A percentile compares a stretch with the other conserved stretches of the same genome.
Evolutionary conservation across 352 stramenopile genomes (phyloP).

Genomic region (Phytopythium kandeliae): DNA sequence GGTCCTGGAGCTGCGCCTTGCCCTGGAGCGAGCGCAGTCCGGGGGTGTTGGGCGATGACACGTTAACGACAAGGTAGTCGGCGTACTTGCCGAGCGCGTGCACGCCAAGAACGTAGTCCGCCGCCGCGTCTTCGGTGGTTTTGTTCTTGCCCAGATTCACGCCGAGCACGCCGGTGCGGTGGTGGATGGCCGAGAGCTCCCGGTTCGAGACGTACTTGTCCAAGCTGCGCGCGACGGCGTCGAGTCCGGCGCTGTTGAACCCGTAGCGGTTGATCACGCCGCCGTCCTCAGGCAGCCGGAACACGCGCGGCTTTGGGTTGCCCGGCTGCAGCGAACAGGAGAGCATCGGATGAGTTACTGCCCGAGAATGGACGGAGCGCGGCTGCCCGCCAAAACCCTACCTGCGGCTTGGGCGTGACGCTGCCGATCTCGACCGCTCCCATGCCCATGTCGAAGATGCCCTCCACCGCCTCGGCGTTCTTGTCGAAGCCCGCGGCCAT

Average conservation of each 20-base stretch:
- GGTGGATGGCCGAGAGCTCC: constrained; percentile 9
- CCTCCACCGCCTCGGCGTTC: constrained; percentile 90
- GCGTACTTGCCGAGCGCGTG: constrained; percentile 88
- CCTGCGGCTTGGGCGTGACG: constrained; percentile 93
- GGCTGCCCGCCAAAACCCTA: too few relatives aligned
- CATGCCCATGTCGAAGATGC: constrained; percentile 93
- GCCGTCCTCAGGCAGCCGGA: constrained; percentile 91
- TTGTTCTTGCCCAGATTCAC: constrained; percentile 99
- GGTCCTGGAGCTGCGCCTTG: constrained; percentile 73
- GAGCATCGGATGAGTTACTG: background rate
- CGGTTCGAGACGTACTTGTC: constrained; percentile 45
- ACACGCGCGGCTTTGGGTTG: constrained; percentile 96
- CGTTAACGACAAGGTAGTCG: constrained; percentile 98
- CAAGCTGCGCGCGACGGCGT: constrained; percentile 68
- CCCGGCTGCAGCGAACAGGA: constrained; percentile 39
- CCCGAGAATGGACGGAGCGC: too few relatives aligned
- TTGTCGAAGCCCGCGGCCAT: constrained; percentile 99
- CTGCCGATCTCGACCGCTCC: constrained; percentile 94
- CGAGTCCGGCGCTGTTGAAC: constrained; percentile 95
- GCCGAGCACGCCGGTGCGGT: constrained; percentile 85
- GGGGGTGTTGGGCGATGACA: constrained; percentile 96
- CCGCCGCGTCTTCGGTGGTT: constrained; percentile 63
- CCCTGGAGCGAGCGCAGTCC: constrained; percentile 75
- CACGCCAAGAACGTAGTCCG: constrained; percentile 92
- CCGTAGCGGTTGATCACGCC: constrained; percentile 98